phyloP scores from a whole-genome alignment of 768 basidiomycete species.

The Calocera cornea region DNA sequence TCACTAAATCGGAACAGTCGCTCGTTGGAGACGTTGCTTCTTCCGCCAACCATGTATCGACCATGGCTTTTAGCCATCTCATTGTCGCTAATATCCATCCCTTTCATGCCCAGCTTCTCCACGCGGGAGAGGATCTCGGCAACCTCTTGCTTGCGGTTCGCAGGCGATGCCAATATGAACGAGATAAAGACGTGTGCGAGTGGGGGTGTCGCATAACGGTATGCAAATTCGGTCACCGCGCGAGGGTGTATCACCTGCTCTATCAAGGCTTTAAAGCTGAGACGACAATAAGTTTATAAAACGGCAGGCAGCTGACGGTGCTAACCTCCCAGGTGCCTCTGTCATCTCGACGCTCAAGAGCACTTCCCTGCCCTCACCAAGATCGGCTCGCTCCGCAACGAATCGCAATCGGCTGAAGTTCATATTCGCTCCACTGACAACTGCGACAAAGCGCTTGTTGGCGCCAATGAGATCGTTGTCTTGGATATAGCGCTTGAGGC shows the following conservation, averaged over 20 bases:
- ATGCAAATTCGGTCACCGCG: constrained; percentile 88
- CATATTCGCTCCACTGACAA: constrained; percentile 96
- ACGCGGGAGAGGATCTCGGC: constrained; percentile 46
- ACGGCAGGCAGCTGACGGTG: neutral
- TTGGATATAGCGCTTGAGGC: constrained; percentile 75
- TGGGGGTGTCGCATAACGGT: constrained; percentile 61
- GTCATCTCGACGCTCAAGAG: constrained; percentile 90
- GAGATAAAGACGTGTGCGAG: constrained; percentile 83
- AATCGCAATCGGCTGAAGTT: constrained; percentile 94
- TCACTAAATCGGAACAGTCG: constrained; percentile 84
- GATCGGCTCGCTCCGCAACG: constrained; percentile 95
- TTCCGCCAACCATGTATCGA: constrained; percentile 89
- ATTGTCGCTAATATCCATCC: constrained; percentile 81
- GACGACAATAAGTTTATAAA: constrained; percentile 6
- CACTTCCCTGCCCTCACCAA: constrained; percentile 91
- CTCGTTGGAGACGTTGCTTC: constrained; percentile 62
- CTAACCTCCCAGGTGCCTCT: constrained; percentile 79
- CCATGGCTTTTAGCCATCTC: constrained; percentile 92
- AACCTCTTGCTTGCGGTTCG: constrained; percentile 37
- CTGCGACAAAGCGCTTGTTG: constrained; percentile 76
- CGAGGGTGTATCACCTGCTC: constrained; percentile 80
- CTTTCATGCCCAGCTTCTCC: constrained; percentile 59
- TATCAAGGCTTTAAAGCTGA: constrained; percentile 78
- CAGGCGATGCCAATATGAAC: constrained; percentile 60
- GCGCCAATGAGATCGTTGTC: constrained; percentile 70